These are phyloP conservation scores for Silene uniflora DNA, from an alignment of 148 eudicot species.

Conservation along the genomic window DNA sequence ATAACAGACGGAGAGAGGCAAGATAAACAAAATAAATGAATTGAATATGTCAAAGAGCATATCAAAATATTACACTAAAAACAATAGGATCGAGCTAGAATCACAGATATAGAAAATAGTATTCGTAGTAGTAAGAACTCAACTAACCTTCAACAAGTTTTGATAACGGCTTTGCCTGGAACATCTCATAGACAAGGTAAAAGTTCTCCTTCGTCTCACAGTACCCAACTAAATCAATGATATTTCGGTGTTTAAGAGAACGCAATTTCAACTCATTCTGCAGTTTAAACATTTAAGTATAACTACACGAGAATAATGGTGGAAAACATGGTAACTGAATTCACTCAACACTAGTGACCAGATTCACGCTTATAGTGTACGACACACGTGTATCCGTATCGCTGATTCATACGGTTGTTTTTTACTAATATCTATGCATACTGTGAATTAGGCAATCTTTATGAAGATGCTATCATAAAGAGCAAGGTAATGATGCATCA, in stretches of 20 bases:
- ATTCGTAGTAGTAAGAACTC: constrained; percentile 10
- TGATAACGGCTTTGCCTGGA: constrained; percentile 32
- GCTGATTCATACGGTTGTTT: background rate
- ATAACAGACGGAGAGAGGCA: background rate
- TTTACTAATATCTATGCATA: background rate
- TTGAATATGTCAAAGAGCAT: background rate
- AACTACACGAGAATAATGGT: background rate
- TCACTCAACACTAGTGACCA: background rate
- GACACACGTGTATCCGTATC: too few relatives aligned
- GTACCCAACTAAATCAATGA: constrained; percentile 30
- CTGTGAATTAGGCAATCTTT: background rate
- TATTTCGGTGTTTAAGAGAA: constrained; percentile 20
- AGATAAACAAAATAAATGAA: background rate
- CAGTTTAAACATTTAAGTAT: constrained; percentile 12
- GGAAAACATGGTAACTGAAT: background rate
- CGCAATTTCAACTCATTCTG: constrained; percentile 34
- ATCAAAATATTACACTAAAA: too few relatives aligned
- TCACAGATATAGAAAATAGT: background rate
- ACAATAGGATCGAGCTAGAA: background rate
- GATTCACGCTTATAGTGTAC: background rate
- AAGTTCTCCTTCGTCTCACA: constrained; percentile 30
- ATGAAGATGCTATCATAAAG: background rate
- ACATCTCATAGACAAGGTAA: constrained; percentile 36
- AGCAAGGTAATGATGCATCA: background rate
- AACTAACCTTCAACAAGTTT: constrained; percentile 27